Base-by-base conservation (phyloP, 441 rosid genomes). In the Hypseocharis bilobata region DNA sequence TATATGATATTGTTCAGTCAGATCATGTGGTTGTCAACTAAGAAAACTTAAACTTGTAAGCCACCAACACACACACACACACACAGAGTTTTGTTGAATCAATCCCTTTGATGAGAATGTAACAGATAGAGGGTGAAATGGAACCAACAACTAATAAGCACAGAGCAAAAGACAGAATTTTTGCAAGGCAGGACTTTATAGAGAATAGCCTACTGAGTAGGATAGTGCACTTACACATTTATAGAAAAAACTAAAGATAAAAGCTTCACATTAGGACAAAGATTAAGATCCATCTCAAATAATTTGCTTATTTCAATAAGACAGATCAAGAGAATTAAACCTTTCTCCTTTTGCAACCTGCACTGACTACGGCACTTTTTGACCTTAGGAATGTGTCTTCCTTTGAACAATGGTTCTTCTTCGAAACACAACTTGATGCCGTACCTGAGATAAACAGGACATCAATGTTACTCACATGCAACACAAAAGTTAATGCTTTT, bases 281-380 rank as follows among this genome's bases (percentile, higher is more conserved):
- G 7, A 25, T 22, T 11, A 14, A 22, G 0, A 20, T 20, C 19
- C 6, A 13, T 17, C 63, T 34, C 7, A 4, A 52, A 58, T 16
- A 32, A 40, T 40, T 29, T 8, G 3, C 44, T 14, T 66, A 27
- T 19, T 6, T 32, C 57, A 4, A 34, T 16, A 27, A 16, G 20
- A 5, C 11, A 20, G 38, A 42, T 25, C 11, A 26, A 7, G 54
- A n/a, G 10, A 30, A 66, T 36, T 28, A 42, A 28, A 82, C 98
- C 96, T 93, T 75, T 85, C 62, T 69, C 78, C 70, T 84, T 90
- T 60, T 58, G 74, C 61, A 68, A 83, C 78, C 74, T 70, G 72
- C 77, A 40, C 42, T 70, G 65, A 14, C 38, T 70, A 66, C 84
- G 80, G 65, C 74, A 65, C 76, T 84, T 90, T 16, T 81, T 88